Conservation (phyloP, 306 rosid genomes). For the Medicago arabica region DNA sequence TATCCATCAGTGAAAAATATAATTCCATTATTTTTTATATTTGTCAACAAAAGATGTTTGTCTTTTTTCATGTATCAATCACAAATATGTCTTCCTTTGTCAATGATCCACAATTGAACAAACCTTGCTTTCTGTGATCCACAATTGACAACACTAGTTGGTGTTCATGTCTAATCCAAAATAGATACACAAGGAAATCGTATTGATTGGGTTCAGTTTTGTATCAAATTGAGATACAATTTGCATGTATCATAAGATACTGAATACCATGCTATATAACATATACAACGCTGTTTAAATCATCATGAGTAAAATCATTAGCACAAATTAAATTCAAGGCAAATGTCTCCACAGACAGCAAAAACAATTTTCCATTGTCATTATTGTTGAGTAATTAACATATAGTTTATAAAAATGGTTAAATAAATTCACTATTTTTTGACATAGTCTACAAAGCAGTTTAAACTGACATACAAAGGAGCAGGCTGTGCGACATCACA, state of each 20-base stretch:
- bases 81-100: too few relatives aligned
- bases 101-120: background rate
- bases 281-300: constrained; percentile 5
- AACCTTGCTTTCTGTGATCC: background rate
- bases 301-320: background rate
- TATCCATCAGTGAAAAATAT: too few relatives aligned
- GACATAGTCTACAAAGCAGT: constrained; percentile 21
- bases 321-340: constrained; percentile 18
- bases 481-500: background rate
- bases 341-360: constrained; percentile 23
- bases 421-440: constrained; percentile 4
- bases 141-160: background rate
- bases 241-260: background rate
- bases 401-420: constrained; percentile 6
- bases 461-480: background rate
- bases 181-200: background rate
- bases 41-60: too few relatives aligned
- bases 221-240: background rate
- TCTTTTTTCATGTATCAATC: too few relatives aligned
- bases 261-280: constrained; percentile 3
- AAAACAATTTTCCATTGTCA: background rate
- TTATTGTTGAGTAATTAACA: constrained; percentile 13
- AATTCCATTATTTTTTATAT: too few relatives aligned
- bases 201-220: constrained; percentile 1
- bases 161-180: background rate